These are phyloP conservation scores for Chaetomium cochliodes DNA, from an alignment of 495 filamentous ascomycete species.

Conservation along the genomic window DNA sequence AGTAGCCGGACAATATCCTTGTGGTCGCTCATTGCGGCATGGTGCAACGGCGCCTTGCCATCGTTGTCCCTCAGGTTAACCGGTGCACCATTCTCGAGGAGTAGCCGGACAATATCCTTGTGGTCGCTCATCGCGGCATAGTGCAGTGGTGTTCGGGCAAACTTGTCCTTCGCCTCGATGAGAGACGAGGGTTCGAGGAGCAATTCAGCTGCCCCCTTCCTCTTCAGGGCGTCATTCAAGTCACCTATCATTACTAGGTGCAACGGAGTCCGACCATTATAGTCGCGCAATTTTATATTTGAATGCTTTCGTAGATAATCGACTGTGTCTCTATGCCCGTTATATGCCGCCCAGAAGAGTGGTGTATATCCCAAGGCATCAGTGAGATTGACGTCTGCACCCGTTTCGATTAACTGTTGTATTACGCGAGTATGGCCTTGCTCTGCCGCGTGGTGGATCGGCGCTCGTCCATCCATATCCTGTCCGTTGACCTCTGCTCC, in stretches of 20 bases:
- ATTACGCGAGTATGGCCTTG: neutral
- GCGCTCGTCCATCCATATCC: neutral
- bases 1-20: neutral
- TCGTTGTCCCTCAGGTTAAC: neutral
- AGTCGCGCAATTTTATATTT: neutral
- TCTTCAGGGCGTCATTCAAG: neutral
- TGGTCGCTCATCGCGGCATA: neutral
- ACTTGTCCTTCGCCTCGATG: neutral
- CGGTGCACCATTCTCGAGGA: neutral
- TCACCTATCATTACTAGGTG: neutral
- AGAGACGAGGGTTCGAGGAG: neutral
- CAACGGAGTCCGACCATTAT: neutral
- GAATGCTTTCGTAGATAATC: neutral
- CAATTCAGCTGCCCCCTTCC: neutral
- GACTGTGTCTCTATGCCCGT: neutral
- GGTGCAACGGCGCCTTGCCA: neutral
- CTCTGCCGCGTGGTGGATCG: neutral
- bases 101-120: neutral
- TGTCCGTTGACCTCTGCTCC: neutral
- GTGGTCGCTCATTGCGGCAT: neutral
- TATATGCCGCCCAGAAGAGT: neutral
- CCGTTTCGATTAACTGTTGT: neutral
- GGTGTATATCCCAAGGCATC: constrained; percentile 1
- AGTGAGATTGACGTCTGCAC: neutral
- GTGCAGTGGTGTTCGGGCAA: neutral